Evolutionary conservation across 2,329 filamentous ascomycete species (phyloP).

Genomic region (Ophiostoma angusticollis): DNA sequence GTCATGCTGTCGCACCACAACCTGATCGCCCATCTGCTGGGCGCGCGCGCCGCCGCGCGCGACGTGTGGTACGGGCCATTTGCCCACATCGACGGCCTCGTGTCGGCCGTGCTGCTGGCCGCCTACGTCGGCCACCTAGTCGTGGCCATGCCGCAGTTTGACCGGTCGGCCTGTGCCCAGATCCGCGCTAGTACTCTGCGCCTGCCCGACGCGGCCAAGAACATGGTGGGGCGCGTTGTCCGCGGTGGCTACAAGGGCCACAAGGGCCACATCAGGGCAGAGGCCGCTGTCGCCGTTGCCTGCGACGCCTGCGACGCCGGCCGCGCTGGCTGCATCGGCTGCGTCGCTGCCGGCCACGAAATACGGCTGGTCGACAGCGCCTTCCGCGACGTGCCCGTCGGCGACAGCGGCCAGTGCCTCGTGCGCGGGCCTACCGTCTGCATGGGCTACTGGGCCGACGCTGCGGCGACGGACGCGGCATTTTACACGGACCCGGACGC

Average conservation of each 20-base stretch:
- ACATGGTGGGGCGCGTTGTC: no score
- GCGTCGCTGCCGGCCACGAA: conserved; percentile 31
- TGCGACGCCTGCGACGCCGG: conserved; percentile 22
- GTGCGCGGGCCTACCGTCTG: conserved; percentile 59
- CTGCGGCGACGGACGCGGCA: conserved; percentile 51
- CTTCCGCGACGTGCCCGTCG: conserved; percentile 36
- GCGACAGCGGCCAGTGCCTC: conserved; percentile 41
- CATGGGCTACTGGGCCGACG: conserved; percentile 63
- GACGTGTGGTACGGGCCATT: no score
- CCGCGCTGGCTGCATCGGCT: conserved; percentile 33
- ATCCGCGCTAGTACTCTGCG: conserved; percentile 54
- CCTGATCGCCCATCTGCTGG: conserved; percentile 22
- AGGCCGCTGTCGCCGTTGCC: conserved; percentile 54
- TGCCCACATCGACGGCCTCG: conserved; percentile 24
- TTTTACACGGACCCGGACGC: conserved; percentile 24
- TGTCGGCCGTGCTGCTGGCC: conserved; percentile 29
- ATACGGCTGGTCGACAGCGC: conserved; percentile 44
- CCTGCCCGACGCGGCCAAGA: conserved; percentile 59
- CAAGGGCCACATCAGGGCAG: conserved; percentile 83
- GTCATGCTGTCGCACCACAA: conserved; percentile 33
- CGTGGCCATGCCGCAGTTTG: conserved; percentile 62
- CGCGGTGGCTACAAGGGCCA: no score
- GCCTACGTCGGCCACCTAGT: conserved; percentile 28
- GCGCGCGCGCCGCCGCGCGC: conserved; percentile 26
- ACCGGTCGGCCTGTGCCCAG: conserved; percentile 54